These are phyloP conservation scores for Niveomyces coronatus DNA, from an alignment of 2,329 filamentous ascomycete species.

Conservation along the genomic window DNA sequence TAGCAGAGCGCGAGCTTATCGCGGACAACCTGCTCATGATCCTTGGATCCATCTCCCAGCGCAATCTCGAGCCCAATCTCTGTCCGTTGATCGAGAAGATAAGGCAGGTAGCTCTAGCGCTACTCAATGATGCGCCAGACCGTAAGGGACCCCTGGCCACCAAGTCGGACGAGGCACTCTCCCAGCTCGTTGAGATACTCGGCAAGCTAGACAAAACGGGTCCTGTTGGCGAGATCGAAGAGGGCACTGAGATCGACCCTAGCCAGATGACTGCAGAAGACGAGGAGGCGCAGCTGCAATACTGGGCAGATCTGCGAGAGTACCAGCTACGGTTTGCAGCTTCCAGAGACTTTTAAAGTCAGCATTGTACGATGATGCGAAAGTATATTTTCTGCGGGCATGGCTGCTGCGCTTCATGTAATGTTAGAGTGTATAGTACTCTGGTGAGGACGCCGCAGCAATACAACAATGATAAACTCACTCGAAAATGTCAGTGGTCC, in stretches of 20 bases:
- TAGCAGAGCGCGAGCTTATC: slow-evolving; percentile 67
- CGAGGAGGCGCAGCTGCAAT: slow-evolving; percentile 65
- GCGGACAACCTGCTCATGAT: slow-evolving; percentile 69
- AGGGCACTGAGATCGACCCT: slow-evolving; percentile 15
- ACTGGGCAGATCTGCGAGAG: slow-evolving; percentile 71
- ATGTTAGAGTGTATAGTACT: too few species aligned
- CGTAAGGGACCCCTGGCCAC: slow-evolving; percentile 40
- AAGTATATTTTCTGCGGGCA: too few species aligned
- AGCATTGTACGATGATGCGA: too few species aligned
- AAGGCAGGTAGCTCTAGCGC: slow-evolving; percentile 69
- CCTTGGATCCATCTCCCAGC: slow-evolving; percentile 66
- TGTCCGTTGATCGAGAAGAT: slow-evolving; percentile 70
- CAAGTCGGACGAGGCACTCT: slow-evolving; percentile 60
- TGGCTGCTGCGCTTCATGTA: too few species aligned
- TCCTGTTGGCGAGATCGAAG: slow-evolving; percentile 20
- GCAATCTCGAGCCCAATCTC: slow-evolving; percentile 69
- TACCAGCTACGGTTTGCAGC: slow-evolving; percentile 61
- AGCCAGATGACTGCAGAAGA: slow-evolving; percentile 41
- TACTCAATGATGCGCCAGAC: slow-evolving; percentile 50
- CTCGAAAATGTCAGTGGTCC: too few species aligned
- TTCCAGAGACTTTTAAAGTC: not conserved
- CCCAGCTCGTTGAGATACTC: slow-evolving; percentile 63
- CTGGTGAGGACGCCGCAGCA: too few species aligned
- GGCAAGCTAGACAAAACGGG: slow-evolving; percentile 61
- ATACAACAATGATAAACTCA: too few species aligned